Percentiles rank a stretch among this genome's conserved stretches.
Evolutionary conservation across 495 filamentous ascomycete genomes (phyloP).

Genomic region (Aspergillus cristatus): DNA sequence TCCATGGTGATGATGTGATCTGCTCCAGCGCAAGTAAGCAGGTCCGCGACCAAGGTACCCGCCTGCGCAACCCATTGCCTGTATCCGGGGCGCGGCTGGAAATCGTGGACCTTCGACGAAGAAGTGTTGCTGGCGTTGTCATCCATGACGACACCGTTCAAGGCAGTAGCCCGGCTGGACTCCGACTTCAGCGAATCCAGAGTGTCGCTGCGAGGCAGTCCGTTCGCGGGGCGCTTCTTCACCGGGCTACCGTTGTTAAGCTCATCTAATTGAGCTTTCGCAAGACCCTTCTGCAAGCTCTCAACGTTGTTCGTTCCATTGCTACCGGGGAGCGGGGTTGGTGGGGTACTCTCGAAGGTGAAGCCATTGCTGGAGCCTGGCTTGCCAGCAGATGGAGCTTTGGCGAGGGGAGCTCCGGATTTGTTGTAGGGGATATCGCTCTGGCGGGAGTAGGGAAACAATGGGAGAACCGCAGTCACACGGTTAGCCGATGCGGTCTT

Average conservation of each 20-base stretch:
- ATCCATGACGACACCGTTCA: slow-evolving; percentile 40
- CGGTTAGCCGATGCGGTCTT: slow-evolving; percentile 88
- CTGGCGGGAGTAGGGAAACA: slow-evolving; percentile 94
- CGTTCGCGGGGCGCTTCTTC: slow-evolving; percentile 30
- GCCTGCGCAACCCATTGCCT: slow-evolving; percentile 98
- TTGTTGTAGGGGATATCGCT: slow-evolving; percentile 96
- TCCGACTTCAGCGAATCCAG: slow-evolving; percentile 48
- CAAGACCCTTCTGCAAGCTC: slow-evolving; percentile 55
- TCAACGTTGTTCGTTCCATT: slow-evolving; percentile 56
- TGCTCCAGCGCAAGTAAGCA: slow-evolving; percentile 89
- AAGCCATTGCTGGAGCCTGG: slow-evolving; percentile 49
- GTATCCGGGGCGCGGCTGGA: slow-evolving; percentile 82
- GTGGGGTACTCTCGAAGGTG: slow-evolving; percentile 87
- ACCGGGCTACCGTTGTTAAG: slow-evolving; percentile 31
- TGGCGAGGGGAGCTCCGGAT: slow-evolving; percentile 74
- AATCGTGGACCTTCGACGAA: slow-evolving; percentile 41
- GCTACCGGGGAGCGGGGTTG: slow-evolving; percentile 69
- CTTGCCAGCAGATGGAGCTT: slow-evolving; percentile 45
- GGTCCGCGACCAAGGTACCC: slow-evolving; percentile 87
- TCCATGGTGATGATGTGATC: slow-evolving; percentile 97
- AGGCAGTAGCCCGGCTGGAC: slow-evolving; percentile 13
- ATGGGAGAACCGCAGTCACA: slow-evolving; percentile 86
- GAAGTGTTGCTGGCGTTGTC: slow-evolving; percentile 31
- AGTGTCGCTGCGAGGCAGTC: slow-evolving; percentile 49
- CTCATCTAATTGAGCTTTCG: slow-evolving; percentile 50